These are phyloP conservation scores for Dujonia santamariae DNA, from an alignment of 1,139 yeast species.

Conservation along the genomic window DNA sequence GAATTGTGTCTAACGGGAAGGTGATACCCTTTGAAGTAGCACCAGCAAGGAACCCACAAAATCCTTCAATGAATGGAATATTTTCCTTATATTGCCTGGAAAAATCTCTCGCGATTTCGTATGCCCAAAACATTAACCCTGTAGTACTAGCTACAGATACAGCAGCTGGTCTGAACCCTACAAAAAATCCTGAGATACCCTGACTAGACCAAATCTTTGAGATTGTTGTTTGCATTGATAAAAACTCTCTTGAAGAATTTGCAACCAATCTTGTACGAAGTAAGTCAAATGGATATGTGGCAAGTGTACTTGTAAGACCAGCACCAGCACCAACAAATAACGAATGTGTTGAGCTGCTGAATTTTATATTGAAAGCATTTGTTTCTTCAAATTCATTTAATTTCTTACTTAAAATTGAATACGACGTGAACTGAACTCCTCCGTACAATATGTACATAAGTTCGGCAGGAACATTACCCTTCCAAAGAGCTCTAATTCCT, in stretches of 20 bases:
- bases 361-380: background rate
- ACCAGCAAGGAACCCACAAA: slow-evolving; percentile 80
- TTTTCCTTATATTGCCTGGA: slow-evolving; percentile 19
- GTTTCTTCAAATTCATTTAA: slow-evolving; percentile 20
- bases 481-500: slow-evolving; percentile 68
- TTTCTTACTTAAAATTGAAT: slow-evolving; percentile 49
- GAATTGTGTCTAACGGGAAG: slow-evolving; percentile 81
- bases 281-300: slow-evolving; percentile 86
- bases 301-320: slow-evolving; percentile 68
- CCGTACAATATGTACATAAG: slow-evolving; percentile 82
- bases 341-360: slow-evolving; percentile 41
- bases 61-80: slow-evolving; percentile 53
- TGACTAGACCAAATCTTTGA: slow-evolving; percentile 41
- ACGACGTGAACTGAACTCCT: slow-evolving; percentile 77
- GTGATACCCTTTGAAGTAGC: slow-evolving; percentile 66
- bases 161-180: slow-evolving; percentile 64
- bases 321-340: slow-evolving; percentile 73
- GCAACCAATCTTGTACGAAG: slow-evolving; percentile 82
- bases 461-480: slow-evolving; percentile 93
- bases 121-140: slow-evolving; percentile 68
- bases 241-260: slow-evolving; percentile 39
- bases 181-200: slow-evolving; percentile 57
- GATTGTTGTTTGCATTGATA: slow-evolving; percentile 45
- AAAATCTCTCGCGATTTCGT: slow-evolving; percentile 45
- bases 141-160: slow-evolving; percentile 63